Percentiles rank a stretch among this genome's conserved stretches.
These are phyloP conservation scores for Hanseniaspora guilliermondii DNA, from an alignment of 805 yeast species.

Conservation along the genomic window DNA sequence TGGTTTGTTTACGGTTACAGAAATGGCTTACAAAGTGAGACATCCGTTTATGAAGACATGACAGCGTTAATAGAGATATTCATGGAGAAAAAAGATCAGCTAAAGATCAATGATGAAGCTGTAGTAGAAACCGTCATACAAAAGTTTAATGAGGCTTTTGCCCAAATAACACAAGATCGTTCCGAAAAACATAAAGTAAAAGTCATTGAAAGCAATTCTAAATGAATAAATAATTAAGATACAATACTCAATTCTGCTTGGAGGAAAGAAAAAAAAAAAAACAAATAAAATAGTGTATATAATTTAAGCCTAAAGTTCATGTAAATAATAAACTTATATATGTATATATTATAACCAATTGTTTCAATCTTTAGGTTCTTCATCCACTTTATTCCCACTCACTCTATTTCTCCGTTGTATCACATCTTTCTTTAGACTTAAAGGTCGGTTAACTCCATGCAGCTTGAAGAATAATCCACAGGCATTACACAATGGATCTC, in stretches of 20 bases:
- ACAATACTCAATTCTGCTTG: too few relatives aligned
- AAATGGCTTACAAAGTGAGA: not conserved
- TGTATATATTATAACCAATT: not conserved
- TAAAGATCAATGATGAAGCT: not conserved
- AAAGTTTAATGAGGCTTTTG: not conserved
- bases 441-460: conserved; percentile 86
- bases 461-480: conserved; percentile 84
- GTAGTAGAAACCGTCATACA: not conserved
- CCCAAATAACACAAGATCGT: not conserved
- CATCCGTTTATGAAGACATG: not conserved
- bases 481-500: conserved; percentile 87
- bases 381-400: conserved; percentile 6
- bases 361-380: not conserved
- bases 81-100: not conserved
- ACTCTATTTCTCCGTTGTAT: conserved; percentile 75
- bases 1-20: not conserved
- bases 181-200: too few relatives aligned
- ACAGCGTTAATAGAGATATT: not conserved
- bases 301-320: not conserved
- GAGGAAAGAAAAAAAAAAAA: too few relatives aligned
- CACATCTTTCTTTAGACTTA: conserved; percentile 79
- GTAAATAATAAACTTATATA: not conserved
- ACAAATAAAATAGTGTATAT: too few relatives aligned
- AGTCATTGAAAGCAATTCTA: too few relatives aligned
- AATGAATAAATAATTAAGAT: too few relatives aligned